A percentile compares a stretch with the other conserved stretches of the same genome.
Evolutionary conservation across 306 rosid genomes (phyloP).

Genomic region (Crotalaria pallida): DNA sequence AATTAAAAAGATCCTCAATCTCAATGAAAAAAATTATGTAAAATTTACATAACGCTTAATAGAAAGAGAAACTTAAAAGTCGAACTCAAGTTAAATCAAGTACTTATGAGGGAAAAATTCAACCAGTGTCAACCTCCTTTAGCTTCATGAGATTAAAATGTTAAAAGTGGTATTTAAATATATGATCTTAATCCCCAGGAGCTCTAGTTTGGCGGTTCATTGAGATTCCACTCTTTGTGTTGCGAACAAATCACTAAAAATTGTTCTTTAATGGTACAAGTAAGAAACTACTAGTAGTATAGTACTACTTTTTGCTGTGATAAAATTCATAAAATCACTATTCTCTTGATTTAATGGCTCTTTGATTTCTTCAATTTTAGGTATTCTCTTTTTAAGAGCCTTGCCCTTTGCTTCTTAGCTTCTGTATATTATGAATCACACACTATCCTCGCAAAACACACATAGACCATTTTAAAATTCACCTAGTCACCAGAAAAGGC

Average conservation of each 20-base stretch:
- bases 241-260: slow-evolving; percentile 13
- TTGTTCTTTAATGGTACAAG: slow-evolving; percentile 12
- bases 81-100: no score
- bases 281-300: slow-evolving; percentile 2
- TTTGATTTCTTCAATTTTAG: slow-evolving; percentile 39
- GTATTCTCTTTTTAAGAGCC: slow-evolving; percentile 32
- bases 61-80: no score
- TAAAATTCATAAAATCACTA: background rate
- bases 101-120: no score
- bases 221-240: slow-evolving; percentile 61
- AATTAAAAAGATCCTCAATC: no score
- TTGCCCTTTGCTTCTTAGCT: slow-evolving; percentile 32
- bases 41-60: no score
- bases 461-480: slow-evolving; percentile 40
- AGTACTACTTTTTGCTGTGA: background rate
- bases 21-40: no score
- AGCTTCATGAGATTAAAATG: background rate
- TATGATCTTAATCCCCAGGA: slow-evolving; percentile 42
- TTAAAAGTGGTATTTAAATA: slow-evolving; percentile 30
- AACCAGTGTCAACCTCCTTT: no score
- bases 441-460: slow-evolving; percentile 49
- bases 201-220: slow-evolving; percentile 34
- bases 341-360: slow-evolving; percentile 40
- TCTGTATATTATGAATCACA: slow-evolving; percentile 8
- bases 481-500: slow-evolving; percentile 83